A percentile compares a stretch with the other conserved stretches of the same genome.
Conservation (phyloP, 805 yeast species). For the Candida quercuum region DNA sequence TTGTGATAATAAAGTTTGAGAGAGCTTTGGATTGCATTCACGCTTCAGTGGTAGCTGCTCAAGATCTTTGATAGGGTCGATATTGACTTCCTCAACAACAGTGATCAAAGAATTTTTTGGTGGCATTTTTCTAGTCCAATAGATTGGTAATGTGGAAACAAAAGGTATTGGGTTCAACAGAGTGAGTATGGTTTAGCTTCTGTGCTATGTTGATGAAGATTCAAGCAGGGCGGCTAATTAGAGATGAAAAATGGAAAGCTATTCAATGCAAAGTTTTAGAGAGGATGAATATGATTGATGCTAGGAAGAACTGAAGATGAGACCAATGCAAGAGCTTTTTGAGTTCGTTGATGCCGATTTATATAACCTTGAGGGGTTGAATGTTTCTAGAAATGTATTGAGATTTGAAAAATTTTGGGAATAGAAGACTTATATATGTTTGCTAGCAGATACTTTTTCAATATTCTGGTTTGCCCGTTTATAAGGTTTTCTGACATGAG, state of each 20-base stretch:
- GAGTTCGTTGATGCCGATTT: too few species aligned
- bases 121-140: slow-evolving; percentile 4
- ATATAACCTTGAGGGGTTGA: too few species aligned
- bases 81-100: slow-evolving; percentile 2
- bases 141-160: too few species aligned
- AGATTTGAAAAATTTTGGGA: too few species aligned
- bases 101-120: slow-evolving; percentile 5
- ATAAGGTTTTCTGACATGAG: too few species aligned
- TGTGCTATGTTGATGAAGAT: background rate
- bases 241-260: background rate
- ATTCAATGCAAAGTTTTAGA: background rate
- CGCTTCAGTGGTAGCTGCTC: slow-evolving; percentile 2
- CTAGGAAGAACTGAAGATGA: background rate
- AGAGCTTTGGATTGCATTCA: slow-evolving; percentile 7
- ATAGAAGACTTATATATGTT: too few species aligned
- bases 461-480: too few species aligned
- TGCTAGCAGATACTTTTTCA: too few species aligned
- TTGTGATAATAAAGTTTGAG: slow-evolving; percentile 13
- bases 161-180: background rate
- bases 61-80: background rate
- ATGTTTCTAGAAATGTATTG: too few species aligned
- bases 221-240: background rate
- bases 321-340: too few species aligned
- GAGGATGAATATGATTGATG: background rate
- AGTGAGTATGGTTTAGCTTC: background rate